Percentiles rank a stretch among this genome's conserved stretches.
Conservation (phyloP, 345 rosid species). For the Excoecaria agallocha region DNA sequence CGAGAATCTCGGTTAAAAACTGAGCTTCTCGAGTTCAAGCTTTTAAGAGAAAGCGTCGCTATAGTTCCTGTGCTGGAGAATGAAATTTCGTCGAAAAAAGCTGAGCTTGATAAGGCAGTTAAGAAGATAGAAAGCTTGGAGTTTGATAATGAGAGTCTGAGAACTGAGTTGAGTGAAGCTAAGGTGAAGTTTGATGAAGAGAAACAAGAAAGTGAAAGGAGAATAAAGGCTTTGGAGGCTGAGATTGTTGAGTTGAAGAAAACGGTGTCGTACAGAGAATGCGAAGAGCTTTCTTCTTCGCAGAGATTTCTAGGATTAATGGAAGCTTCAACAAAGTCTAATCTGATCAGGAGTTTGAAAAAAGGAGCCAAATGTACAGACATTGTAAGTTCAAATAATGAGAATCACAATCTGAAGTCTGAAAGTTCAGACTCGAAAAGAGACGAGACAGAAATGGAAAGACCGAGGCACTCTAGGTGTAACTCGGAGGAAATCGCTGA, state of each 20-base stretch:
- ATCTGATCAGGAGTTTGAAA: conserved; percentile 46
- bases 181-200: conserved; percentile 29
- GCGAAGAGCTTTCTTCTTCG: conserved; percentile 55
- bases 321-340: conserved; percentile 55
- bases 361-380: conserved; percentile 39
- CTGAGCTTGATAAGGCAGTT: conserved; percentile 37
- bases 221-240: conserved; percentile 44
- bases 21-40: conserved; percentile 68
- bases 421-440: conserved; percentile 37
- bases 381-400: conserved; percentile 5
- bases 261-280: conserved; percentile 41
- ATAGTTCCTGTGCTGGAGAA: conserved; percentile 70
- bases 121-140: conserved; percentile 41
- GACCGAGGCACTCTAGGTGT: conserved; percentile 48
- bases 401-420: conserved; percentile 19
- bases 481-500: conserved; percentile 72
- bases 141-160: conserved; percentile 46
- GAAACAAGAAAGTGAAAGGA: conserved; percentile 36
- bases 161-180: conserved; percentile 33
- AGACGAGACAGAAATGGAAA: conserved; percentile 43
- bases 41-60: conserved; percentile 65
- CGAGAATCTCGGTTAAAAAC: conserved; percentile 68
- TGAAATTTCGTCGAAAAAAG: conserved; percentile 40
- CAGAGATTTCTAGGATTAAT: conserved; percentile 69
- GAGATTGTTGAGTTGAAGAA: conserved; percentile 54